A percentile compares a stretch with the other conserved stretches of the same genome.
phyloP scores from a whole-genome alignment of 2,329 filamentous ascomycete species.

The Cladosporium sp. region DNA sequence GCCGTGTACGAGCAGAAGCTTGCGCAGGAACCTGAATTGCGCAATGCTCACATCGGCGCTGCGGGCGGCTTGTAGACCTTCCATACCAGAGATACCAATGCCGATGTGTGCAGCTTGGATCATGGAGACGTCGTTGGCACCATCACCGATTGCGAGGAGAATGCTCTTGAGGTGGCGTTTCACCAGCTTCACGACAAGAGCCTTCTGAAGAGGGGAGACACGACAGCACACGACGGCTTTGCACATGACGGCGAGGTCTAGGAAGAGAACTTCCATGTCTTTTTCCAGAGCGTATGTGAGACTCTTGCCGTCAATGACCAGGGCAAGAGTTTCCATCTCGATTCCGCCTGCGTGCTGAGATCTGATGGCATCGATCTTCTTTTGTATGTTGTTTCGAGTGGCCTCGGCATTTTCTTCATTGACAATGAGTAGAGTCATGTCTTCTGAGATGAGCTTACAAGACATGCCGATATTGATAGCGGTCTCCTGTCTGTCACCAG shows the following conservation, averaged over 20 bases:
- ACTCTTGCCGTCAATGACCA: conserved; percentile 95
- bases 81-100: conserved; percentile 93
- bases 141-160: conserved; percentile 91
- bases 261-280: conserved; percentile 87
- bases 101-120: conserved; percentile 98
- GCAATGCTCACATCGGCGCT: conserved; percentile 94
- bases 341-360: conserved; percentile 73
- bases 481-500: conserved; percentile 95
- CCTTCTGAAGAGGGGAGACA: conserved; percentile 95
- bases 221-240: conserved; percentile 98
- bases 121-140: conserved; percentile 99
- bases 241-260: conserved; percentile 91
- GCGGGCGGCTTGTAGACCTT: conserved; percentile 93
- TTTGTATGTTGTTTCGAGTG: conserved; percentile 83
- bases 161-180: conserved; percentile 92
- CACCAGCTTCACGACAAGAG: conserved; percentile 94
- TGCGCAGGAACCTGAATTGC: conserved; percentile 92
- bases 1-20: conserved; percentile 90
- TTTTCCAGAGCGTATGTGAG: conserved; percentile 90
- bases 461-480: conserved; percentile 99
- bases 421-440: conserved; percentile 96
- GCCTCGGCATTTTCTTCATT: conserved; percentile 80
- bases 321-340: conserved; percentile 80
- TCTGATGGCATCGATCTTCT: conserved; percentile 87
- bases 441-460: conserved; percentile 95